Evolutionary conservation across 768 basidiomycete species (phyloP), one percentile per base, ranked within the genome.

Genomic region (Agrocybe pediades): DNA sequence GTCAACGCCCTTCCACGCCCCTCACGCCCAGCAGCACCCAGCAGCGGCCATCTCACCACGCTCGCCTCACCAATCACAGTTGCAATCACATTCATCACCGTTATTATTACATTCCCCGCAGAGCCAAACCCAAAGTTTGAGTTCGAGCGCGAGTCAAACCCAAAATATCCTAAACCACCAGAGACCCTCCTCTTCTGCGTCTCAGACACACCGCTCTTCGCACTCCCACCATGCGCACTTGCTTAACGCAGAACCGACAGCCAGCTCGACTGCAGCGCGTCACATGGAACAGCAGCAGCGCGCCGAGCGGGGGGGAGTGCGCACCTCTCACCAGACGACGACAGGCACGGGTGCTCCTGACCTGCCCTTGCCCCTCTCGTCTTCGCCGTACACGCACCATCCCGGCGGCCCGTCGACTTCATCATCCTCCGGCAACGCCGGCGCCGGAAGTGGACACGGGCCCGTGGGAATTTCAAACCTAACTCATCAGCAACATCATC

Each of bases 1-100:
- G 19, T 58, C 41, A 49, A 61, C 59, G 51, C 63, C 46, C 49
- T 60, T 42, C 46, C 62, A 51, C 52, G 62, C 51, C 33, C 73
- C n/a, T n/a, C 70, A 17, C 68, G 63, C 49, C 54, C 59, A 40
- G 66, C 26, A 59, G 56, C 21, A 50, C 48, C 42, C 36, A 29
- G 26, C 51, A 29, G 39, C 25, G 46, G 13, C 50, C 26, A 13
- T 36, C 36, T 30, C 51, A 23, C n/a, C n/a, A 21, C 41, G 8
- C 25, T 29, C 25, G 6, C 25, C 25, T 26, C 45, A 11, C 29
- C 45, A 16, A 29, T 16, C 45, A 42, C 27, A 21, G 16, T 13
- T 48, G 41, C 33, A 50, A 46, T 41, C 51, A 45, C n/a, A 49
- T 6, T 44, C 53, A 49, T 29, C 54, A 23, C 11, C 51, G 53